These are phyloP conservation scores for Chrysoporthe deuterocubensis DNA, from an alignment of 2,329 filamentous ascomycete species.

Conservation along the genomic window DNA sequence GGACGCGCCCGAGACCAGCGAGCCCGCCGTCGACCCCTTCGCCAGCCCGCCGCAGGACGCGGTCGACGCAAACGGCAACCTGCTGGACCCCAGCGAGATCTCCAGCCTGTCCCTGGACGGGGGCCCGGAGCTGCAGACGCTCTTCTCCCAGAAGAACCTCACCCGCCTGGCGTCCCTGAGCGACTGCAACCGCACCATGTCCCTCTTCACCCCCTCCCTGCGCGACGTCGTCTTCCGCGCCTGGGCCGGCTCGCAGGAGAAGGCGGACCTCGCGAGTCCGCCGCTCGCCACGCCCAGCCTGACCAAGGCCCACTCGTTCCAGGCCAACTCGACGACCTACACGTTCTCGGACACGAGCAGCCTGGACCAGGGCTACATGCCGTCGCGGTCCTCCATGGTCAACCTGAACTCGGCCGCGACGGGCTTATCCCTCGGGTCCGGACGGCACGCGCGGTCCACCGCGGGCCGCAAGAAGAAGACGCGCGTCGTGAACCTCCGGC, in stretches of 20 bases:
- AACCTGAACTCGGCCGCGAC: slow-evolving; percentile 65
- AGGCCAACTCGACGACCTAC: slow-evolving; percentile 64
- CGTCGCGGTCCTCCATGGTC: slow-evolving; percentile 68
- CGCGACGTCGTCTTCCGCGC: slow-evolving; percentile 88
- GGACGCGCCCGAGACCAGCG: slow-evolving; percentile 54
- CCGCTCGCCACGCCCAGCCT: slow-evolving; percentile 56
- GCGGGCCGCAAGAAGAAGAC: slow-evolving; percentile 79
- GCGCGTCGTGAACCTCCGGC: slow-evolving; percentile 80
- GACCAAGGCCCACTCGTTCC: slow-evolving; percentile 66
- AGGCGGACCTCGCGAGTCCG: slow-evolving; percentile 61
- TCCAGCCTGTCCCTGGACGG: slow-evolving; percentile 79
- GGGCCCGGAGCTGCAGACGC: slow-evolving; percentile 78
- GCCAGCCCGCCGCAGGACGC: slow-evolving; percentile 80
- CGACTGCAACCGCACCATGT: slow-evolving; percentile 87
- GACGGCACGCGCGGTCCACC: slow-evolving; percentile 61
- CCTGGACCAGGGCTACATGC: slow-evolving; percentile 62
- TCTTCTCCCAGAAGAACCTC: slow-evolving; percentile 95
- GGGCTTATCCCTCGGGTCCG: slow-evolving; percentile 66
- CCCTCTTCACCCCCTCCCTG: slow-evolving; percentile 90
- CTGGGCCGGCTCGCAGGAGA: slow-evolving; percentile 81
- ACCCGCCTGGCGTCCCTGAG: slow-evolving; percentile 80
- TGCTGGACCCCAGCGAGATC: slow-evolving; percentile 74
- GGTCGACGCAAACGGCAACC: slow-evolving; percentile 78
- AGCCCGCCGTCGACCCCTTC: slow-evolving; percentile 76
- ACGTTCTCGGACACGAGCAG: slow-evolving; percentile 76